Conservation (phyloP, 2,329 filamentous ascomycete genomes). For the Eutypa lata region DNA sequence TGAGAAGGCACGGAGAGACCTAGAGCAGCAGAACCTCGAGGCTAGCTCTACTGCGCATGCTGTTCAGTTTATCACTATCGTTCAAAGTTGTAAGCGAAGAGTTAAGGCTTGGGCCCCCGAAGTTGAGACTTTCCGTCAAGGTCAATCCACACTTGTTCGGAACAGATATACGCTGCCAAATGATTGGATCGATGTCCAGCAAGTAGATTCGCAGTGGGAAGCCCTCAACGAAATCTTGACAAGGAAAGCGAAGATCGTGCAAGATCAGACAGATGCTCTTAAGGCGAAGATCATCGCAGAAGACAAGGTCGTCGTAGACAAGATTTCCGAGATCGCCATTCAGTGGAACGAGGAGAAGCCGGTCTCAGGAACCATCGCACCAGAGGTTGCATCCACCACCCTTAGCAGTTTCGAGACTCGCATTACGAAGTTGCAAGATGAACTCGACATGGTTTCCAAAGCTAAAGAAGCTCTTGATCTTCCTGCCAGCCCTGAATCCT, state of each 20-base stretch:
- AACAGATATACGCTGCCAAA: conserved; percentile 91
- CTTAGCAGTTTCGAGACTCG: conserved; percentile 79
- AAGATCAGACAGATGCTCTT: conserved; percentile 92
- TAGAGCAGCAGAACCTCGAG: conserved; percentile 89
- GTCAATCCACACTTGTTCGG: conserved; percentile 85
- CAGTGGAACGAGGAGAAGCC: conserved; percentile 98
- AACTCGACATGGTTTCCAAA: conserved; percentile 90
- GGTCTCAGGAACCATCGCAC: conserved; percentile 89
- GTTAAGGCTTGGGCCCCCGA: conserved; percentile 94
- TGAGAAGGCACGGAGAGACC: conserved; percentile 81
- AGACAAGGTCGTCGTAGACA: conserved; percentile 85
- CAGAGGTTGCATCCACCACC: conserved; percentile 81
- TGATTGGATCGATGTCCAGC: conserved; percentile 94
- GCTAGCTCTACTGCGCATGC: conserved; percentile 94
- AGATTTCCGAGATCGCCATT: conserved; percentile 77
- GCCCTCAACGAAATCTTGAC: conserved; percentile 87
- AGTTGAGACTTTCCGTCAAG: conserved; percentile 92
- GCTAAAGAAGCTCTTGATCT: conserved; percentile 96
- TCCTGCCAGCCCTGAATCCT: conserved; percentile 73
- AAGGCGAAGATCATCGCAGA: conserved; percentile 93
- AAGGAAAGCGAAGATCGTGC: conserved; percentile 90
- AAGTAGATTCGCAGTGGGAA: conserved; percentile 95
- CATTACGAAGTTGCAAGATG: conserved; percentile 79
- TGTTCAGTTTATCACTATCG: conserved; percentile 96
- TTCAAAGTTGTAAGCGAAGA: conserved; percentile 92